phyloP scores from a whole-genome alignment of 441 rosid genomes.

The Adansonia gregorii region DNA sequence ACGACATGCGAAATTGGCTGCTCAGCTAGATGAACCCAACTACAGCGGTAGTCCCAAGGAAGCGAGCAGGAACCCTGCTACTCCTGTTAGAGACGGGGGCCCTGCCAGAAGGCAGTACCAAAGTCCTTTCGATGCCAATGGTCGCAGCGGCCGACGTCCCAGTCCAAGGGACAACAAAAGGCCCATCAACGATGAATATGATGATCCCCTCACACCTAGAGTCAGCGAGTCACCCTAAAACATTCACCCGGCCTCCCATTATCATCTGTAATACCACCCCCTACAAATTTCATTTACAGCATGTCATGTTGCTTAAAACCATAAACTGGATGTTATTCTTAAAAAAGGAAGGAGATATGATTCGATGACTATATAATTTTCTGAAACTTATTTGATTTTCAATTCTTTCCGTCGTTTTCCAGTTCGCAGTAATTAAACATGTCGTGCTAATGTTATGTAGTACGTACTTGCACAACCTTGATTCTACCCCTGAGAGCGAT shows the following conservation, averaged over 20 bases:
- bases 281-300: neutral
- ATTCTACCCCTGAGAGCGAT: neutral
- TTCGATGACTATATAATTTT: neutral
- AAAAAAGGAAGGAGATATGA: neutral
- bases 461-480: too few species aligned
- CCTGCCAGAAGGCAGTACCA: conserved; percentile 37
- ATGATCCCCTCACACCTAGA: conserved; percentile 46
- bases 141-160: conserved; percentile 42
- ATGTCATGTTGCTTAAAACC: neutral
- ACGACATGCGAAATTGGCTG: conserved; percentile 29
- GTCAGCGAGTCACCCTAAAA: conserved; percentile 61
- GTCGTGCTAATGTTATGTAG: neutral
- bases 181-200: conserved; percentile 54
- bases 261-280: neutral
- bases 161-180: conserved; percentile 54
- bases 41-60: conserved; percentile 43
- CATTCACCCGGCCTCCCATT: neutral
- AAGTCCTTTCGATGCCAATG: conserved; percentile 52
- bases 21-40: conserved; percentile 34
- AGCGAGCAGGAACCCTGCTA: conserved; percentile 46
- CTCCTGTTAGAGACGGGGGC: conserved; percentile 40
- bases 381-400: neutral
- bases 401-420: neutral
- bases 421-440: neutral
- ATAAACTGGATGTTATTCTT: neutral